Conservation (phyloP, 805 yeast species). For the Yamadazyma ubonensis region DNA sequence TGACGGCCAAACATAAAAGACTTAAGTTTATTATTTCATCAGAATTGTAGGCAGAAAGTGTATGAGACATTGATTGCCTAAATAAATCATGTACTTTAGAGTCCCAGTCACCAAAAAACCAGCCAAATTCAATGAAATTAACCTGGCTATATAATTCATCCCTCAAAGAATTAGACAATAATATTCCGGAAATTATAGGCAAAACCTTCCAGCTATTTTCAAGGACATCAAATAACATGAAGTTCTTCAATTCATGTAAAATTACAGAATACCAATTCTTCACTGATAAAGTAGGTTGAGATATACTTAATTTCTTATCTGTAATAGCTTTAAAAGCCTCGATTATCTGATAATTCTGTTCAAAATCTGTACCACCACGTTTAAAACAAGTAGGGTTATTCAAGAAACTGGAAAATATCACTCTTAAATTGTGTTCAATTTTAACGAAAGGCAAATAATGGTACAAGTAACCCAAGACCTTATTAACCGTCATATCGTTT, state of each 20-base stretch:
- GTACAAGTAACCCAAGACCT: constrained; percentile 46
- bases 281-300: constrained; percentile 49
- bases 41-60: constrained; percentile 23
- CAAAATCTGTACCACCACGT: constrained; percentile 20
- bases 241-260: constrained; percentile 32
- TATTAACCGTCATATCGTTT: constrained; percentile 27
- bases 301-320: constrained; percentile 45
- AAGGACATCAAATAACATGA: constrained; percentile 26
- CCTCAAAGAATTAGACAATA: constrained; percentile 36
- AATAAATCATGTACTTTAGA: constrained; percentile 26
- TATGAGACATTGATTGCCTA: constrained; percentile 22
- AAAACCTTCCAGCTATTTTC: constrained; percentile 45
- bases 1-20: constrained; percentile 33
- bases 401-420: constrained; percentile 45
- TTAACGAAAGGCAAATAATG: constrained; percentile 53
- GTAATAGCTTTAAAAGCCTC: constrained; percentile 49
- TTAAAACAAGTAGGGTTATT: constrained; percentile 40
- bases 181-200: constrained; percentile 48
- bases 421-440: constrained; percentile 43
- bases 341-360: constrained; percentile 37
- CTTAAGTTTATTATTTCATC: constrained; percentile 27
- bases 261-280: constrained; percentile 42
- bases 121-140: constrained; percentile 25
- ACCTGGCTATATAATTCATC: constrained; percentile 30
- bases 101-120: constrained; percentile 40